Base-by-base conservation (phyloP, 495 filamentous ascomycete species). In the Hypoxylon fragiforme region DNA sequence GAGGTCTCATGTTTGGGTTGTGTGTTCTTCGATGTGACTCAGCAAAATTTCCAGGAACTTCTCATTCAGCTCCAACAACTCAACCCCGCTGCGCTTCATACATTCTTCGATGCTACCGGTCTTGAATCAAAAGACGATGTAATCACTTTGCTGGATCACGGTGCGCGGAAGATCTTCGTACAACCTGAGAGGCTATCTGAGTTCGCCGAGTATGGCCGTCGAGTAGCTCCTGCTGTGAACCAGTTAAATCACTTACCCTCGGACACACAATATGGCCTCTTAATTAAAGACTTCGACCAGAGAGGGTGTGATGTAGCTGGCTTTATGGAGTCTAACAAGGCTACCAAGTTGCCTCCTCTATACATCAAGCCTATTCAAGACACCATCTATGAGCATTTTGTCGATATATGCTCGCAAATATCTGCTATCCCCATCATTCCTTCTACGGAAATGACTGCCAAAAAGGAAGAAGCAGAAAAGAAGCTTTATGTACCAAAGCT, bases 131-230 rank as follows among this genome's bases (percentile, higher is more conserved):
- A 73, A 37, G 83, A 87, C 31, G 89, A 95, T 55, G 73, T 96
- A 14, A 72, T 91, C 42, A 79, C 88, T 44, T 78, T 97, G 21
- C 81, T 98, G 44, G 87, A 98, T 65, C 81, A 85, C 56, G 94
- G 95, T 44, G 90, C 90, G n/a, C 80, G 83, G 32, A 94, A 86
- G 70, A 85, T 95, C 37, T 92, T 97, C 68, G 85, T 96, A 40
- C 77, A 80, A 44, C 77, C 85, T 39, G 78, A 86, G 37, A 85
- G 89, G 72, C 46, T 79, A 26, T 53, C 69, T 9, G 69, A 75
- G 30, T 75, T 71, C 44, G 51, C 68, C 19, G 69, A 75, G 55
- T 77, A 69, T 43, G 74, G 75, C 6, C 65, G 67, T 15, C 69
- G 76, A 11, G 70, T 79, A 26, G 73, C 71, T 22, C 71, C 75